Evolutionary conservation across 148 eudicot genomes (phyloP).

Genomic region (Euryodendron excelsum): DNA sequence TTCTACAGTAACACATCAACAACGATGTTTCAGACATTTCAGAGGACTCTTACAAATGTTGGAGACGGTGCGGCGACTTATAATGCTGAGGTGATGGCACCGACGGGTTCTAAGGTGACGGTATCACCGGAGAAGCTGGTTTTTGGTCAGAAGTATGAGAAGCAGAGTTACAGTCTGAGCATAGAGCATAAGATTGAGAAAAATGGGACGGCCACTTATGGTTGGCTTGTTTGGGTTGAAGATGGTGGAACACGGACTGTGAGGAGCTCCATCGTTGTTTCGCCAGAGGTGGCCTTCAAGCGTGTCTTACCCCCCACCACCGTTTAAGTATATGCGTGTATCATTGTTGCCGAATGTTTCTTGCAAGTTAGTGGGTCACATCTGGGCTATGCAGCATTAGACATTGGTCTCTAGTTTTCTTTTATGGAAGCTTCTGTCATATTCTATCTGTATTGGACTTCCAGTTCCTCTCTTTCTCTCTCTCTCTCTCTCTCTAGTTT

Average conservation of each 20-base stretch:
- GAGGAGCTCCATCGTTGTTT: conserved; percentile 15
- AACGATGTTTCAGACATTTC: background rate
- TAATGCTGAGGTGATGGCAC: conserved; percentile 12
- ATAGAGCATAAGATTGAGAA: background rate
- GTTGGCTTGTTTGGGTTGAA: conserved; percentile 17
- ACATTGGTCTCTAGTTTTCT: too few species aligned
- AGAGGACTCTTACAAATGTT: conserved; percentile 18
- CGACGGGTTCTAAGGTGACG: conserved; percentile 6
- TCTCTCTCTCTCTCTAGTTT: too few species aligned
- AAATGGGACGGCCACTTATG: background rate
- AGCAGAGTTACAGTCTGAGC: background rate
- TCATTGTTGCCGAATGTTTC: too few species aligned
- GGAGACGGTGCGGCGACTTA: conserved; percentile 10
- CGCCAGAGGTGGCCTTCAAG: too few species aligned
- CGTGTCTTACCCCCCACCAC: too few species aligned
- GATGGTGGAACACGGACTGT: background rate
- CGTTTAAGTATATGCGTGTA: too few species aligned
- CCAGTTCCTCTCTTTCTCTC: too few species aligned
- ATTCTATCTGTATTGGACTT: too few species aligned
- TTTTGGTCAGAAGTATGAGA: conserved; percentile 1
- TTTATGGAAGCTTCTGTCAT: too few species aligned
- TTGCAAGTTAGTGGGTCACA: too few species aligned
- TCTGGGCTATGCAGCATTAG: too few species aligned
- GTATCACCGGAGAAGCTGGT: conserved; percentile 1
- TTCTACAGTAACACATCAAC: background rate